phyloP scores from a whole-genome alignment of 257 asterid species.

The Pogostemon cablin region DNA sequence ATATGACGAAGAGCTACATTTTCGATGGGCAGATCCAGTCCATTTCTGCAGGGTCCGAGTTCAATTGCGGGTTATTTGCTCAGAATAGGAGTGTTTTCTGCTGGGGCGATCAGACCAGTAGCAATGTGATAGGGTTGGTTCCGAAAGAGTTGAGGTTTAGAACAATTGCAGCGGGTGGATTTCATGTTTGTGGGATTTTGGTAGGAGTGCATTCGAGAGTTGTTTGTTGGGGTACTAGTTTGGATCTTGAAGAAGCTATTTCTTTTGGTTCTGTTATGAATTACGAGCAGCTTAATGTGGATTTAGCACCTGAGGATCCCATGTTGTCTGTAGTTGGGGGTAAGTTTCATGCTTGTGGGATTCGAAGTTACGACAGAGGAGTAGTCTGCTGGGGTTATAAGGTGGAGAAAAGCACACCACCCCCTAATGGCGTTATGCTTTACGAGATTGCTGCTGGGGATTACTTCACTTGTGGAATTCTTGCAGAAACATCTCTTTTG shows the following conservation, averaged over 20 bases:
- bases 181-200: slow-evolving; percentile 86
- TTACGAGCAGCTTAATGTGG: slow-evolving; percentile 54
- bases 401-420: slow-evolving; percentile 70
- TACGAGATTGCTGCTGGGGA: slow-evolving; percentile 87
- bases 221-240: slow-evolving; percentile 79
- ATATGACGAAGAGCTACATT: slow-evolving; percentile 67
- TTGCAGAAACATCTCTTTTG: slow-evolving; percentile 54
- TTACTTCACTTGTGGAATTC: slow-evolving; percentile 88
- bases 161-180: slow-evolving; percentile 89
- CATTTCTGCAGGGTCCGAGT: slow-evolving; percentile 86
- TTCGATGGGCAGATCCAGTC: slow-evolving; percentile 83
- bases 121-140: slow-evolving; percentile 55
- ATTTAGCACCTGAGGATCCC: slow-evolving; percentile 55
- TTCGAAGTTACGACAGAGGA: slow-evolving; percentile 60
- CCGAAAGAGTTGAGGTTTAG: slow-evolving; percentile 57
- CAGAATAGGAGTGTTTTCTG: slow-evolving; percentile 77
- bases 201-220: slow-evolving; percentile 59
- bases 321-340: slow-evolving; percentile 84
- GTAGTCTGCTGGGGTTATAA: slow-evolving; percentile 86
- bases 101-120: slow-evolving; percentile 87
- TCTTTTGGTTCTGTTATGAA: slow-evolving; percentile 38
- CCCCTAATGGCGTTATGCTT: slow-evolving; percentile 68
- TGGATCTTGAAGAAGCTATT: slow-evolving; percentile 57
- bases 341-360: slow-evolving; percentile 82
- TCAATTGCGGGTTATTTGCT: slow-evolving; percentile 75